Evolutionary conservation across 768 basidiomycete species (phyloP).

Genomic region (Lactarius deliciosus): DNA sequence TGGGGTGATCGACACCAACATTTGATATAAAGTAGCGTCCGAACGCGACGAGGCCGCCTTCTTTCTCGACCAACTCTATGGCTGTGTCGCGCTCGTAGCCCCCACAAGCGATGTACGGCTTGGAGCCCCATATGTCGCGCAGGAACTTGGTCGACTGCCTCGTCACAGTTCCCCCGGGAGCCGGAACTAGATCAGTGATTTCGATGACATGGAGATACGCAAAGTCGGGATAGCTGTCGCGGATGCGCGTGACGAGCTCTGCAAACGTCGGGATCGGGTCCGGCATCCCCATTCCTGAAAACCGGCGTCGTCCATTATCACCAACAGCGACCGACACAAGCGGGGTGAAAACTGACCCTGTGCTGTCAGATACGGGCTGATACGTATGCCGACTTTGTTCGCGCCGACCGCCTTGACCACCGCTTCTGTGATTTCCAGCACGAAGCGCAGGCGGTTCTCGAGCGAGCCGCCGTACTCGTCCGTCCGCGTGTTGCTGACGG

Average conservation of each 20-base stretch:
- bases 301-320: neutral
- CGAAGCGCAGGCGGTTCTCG: conserved; percentile 46
- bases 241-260: conserved; percentile 33
- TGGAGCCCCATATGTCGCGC: conserved; percentile 31
- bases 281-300: conserved; percentile 18
- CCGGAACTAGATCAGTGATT: conserved; percentile 15
- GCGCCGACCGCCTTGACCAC: conserved; percentile 40
- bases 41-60: conserved; percentile 22
- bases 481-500: conserved; percentile 40
- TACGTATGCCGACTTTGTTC: conserved; percentile 38
- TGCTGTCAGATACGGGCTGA: conserved; percentile 34
- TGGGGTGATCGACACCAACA: conserved; percentile 1
- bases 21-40: conserved; percentile 22
- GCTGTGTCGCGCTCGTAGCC: conserved; percentile 32
- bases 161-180: neutral
- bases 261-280: conserved; percentile 35
- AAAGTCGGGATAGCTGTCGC: conserved; percentile 21
- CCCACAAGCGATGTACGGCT: conserved; percentile 31
- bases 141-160: conserved; percentile 30
- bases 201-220: conserved; percentile 38
- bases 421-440: conserved; percentile 40
- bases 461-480: conserved; percentile 49
- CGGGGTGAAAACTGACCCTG: conserved; percentile 7
- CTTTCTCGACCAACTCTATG: conserved; percentile 18
- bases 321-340: too few species aligned